Conservation (phyloP, 2,329 filamentous ascomycete genomes). For the Trichophyton rubrum region DNA sequence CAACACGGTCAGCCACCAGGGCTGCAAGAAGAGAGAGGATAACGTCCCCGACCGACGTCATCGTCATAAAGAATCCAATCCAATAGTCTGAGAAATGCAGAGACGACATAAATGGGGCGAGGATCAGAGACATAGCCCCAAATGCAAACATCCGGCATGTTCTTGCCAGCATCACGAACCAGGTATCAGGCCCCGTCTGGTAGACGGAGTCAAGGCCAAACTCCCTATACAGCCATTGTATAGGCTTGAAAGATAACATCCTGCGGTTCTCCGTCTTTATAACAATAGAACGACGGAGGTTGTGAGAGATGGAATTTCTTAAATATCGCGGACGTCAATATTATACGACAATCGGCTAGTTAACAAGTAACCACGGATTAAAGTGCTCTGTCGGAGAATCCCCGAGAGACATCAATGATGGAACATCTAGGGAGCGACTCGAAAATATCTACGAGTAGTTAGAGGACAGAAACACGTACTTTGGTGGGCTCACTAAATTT, state of each 20-base stretch:
- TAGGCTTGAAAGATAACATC: neutral
- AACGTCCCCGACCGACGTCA: neutral
- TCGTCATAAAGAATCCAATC: neutral
- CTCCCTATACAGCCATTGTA: neutral
- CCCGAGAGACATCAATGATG: too few species aligned
- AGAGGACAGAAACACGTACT: too few species aligned
- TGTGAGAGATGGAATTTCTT: neutral
- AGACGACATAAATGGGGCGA: neutral
- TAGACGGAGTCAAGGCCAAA: neutral
- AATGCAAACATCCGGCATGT: slow-evolving; percentile 2
- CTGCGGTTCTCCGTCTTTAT: neutral
- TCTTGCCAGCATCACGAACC: neutral
- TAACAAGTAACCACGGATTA: neutral
- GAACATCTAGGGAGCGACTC: too few species aligned
- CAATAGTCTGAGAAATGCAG: neutral
- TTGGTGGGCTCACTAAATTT: too few species aligned
- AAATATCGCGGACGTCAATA: neutral
- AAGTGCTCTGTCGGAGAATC: neutral
- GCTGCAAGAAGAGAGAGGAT: neutral
- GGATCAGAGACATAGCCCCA: neutral
- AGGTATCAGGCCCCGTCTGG: neutral
- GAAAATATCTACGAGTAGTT: too few species aligned
- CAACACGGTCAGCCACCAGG: neutral
- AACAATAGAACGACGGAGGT: neutral
- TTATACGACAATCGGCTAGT: neutral